These are phyloP conservation scores for Phialophora verrucosa DNA, from an alignment of 2,329 filamentous ascomycete genomes.

Conservation along the genomic window DNA sequence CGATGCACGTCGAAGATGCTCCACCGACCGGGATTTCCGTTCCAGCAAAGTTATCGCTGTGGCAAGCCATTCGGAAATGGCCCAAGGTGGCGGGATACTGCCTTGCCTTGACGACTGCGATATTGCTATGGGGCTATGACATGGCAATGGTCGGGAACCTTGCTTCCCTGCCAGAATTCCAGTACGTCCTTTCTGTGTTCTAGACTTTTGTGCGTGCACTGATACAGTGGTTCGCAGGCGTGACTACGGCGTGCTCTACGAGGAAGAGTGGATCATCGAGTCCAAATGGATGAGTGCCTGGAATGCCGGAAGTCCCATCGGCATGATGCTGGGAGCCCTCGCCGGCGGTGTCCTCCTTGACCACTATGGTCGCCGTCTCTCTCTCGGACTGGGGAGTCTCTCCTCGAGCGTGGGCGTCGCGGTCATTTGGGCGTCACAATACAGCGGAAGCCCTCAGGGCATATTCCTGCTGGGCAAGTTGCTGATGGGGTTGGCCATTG, in stretches of 20 bases:
- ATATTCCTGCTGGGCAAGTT: conserved; percentile 55
- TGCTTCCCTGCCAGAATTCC: conserved; percentile 42
- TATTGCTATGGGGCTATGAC: conserved; percentile 45
- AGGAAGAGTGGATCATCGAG: conserved; percentile 48
- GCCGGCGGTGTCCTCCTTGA: conserved; percentile 51
- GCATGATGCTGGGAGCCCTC: conserved; percentile 47
- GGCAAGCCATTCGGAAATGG: conserved; percentile 26
- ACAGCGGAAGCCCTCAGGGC: conserved; percentile 43
- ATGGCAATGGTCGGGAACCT: conserved; percentile 43
- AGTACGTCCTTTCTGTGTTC: conserved; percentile 25
- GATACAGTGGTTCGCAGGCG: conserved; percentile 6
- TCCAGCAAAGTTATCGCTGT: conserved; percentile 12
- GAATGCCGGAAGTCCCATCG: conserved; percentile 50
- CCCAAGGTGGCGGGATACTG: conserved; percentile 29
- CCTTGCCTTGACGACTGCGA: conserved; percentile 31
- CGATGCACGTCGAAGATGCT: conserved; percentile 4
- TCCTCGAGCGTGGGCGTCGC: conserved; percentile 49
- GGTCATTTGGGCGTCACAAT: conserved; percentile 45
- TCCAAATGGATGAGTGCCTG: conserved; percentile 54
- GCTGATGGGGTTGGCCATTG: conserved; percentile 54
- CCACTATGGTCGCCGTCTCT: conserved; percentile 47
- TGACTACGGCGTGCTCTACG: conserved; percentile 45
- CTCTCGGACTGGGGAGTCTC: conserved; percentile 46
- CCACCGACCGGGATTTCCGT: neutral
- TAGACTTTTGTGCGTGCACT: neutral